A percentile compares a stretch with the other conserved stretches of the same genome.
These are phyloP conservation scores for Microsporum audouinii DNA, from an alignment of 2,329 filamentous ascomycete genomes.

Conservation along the genomic window DNA sequence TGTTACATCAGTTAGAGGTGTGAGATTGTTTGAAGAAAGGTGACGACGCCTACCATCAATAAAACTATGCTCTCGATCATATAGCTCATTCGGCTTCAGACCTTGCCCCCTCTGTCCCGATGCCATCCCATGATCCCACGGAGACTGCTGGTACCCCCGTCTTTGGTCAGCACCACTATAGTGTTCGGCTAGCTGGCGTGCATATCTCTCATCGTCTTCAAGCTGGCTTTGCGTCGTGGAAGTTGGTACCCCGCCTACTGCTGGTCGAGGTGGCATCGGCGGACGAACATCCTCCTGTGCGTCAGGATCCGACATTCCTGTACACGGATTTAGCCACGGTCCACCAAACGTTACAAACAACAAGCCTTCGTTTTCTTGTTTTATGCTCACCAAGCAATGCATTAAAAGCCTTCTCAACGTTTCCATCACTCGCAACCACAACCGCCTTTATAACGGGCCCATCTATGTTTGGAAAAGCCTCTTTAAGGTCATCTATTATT, in stretches of 20 bases:
- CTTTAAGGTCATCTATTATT: constrained; percentile 76
- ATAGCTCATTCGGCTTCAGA: constrained; percentile 45
- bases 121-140: constrained; percentile 22
- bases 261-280: constrained; percentile 72
- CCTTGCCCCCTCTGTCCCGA: constrained; percentile 40
- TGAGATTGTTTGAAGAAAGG: too few relatives aligned
- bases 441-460: constrained; percentile 73
- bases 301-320: constrained; percentile 67
- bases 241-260: constrained; percentile 37
- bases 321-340: background rate
- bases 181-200: constrained; percentile 83
- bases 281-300: constrained; percentile 51
- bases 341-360: background rate
- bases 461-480: constrained; percentile 86
- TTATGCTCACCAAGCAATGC: constrained; percentile 59
- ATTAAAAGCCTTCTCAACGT: constrained; percentile 89
- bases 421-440: constrained; percentile 70
- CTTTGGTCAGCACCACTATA: constrained; percentile 47
- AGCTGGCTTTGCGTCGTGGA: constrained; percentile 62
- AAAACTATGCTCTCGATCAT: constrained; percentile 72
- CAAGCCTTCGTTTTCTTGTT: background rate
- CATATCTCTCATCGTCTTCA: constrained; percentile 82
- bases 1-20: constrained; percentile 19
- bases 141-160: constrained; percentile 11
- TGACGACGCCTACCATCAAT: constrained; percentile 52